Percentiles rank a stretch among this genome's conserved stretches.
These are phyloP conservation scores for Haplosporangium sp. DNA, from an alignment of 371 early-diverging fungal species.

Conservation along the genomic window DNA sequence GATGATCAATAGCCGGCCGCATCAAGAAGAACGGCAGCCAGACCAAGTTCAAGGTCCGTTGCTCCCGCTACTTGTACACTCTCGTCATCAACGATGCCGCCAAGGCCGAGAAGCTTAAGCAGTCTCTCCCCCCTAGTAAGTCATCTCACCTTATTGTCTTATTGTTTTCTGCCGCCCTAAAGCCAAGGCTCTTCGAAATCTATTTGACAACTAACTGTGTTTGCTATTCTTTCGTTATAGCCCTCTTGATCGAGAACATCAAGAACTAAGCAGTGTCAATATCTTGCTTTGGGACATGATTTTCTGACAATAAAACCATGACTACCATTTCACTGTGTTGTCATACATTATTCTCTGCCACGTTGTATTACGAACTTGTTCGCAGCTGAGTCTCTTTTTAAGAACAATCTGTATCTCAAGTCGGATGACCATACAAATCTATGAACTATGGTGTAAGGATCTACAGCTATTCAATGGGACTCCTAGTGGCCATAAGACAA, in stretches of 20 bases:
- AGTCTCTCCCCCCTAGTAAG: slow-evolving; percentile 90
- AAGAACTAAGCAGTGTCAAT: slow-evolving; percentile 37
- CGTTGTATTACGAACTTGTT: not conserved
- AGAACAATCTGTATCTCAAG: not conserved
- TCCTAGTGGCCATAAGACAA: too few relatives aligned
- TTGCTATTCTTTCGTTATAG: slow-evolving; percentile 6
- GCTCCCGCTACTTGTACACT: slow-evolving; percentile 98
- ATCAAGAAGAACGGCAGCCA: slow-evolving; percentile 97
- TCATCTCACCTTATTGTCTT: not conserved
- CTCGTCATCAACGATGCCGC: slow-evolving; percentile 94
- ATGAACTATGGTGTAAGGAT: not conserved
- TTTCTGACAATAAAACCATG: slow-evolving; percentile 29
- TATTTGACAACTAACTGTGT: not conserved
- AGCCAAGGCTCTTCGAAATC: not conserved
- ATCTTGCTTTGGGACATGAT: slow-evolving; percentile 34
- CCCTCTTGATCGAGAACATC: slow-evolving; percentile 47
- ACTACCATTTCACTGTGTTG: slow-evolving; percentile 12
- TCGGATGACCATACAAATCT: too few relatives aligned
- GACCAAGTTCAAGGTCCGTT: slow-evolving; percentile 99
- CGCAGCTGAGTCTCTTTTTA: not conserved
- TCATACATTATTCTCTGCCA: not conserved
- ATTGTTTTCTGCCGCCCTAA: not conserved
- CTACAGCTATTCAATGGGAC: too few relatives aligned
- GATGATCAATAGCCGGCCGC: slow-evolving; percentile 73
- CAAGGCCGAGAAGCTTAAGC: slow-evolving; percentile 97